Evolutionary conservation across 768 basidiomycete genomes (phyloP).

Genomic region (Filobasidium floriforme): DNA sequence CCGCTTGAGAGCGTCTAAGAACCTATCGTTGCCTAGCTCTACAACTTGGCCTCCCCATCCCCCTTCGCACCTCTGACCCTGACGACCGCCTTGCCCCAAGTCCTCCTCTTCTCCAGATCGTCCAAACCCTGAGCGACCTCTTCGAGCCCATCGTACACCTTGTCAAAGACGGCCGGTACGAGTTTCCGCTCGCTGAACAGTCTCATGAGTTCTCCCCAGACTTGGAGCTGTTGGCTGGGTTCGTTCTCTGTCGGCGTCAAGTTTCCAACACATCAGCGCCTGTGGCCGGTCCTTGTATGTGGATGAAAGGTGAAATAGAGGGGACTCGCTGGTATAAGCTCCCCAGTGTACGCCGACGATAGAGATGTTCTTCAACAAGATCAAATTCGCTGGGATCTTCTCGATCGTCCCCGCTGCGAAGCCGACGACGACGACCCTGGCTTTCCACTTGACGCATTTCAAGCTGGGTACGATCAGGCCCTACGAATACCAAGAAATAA

Average conservation of each 20-base stretch:
- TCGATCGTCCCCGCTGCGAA: slow-evolving; percentile 80
- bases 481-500: slow-evolving; percentile 17
- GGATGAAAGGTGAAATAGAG: too few relatives aligned
- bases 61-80: slow-evolving; percentile 46
- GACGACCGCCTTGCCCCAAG: slow-evolving; percentile 85
- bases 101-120: slow-evolving; percentile 72
- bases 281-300: too few relatives aligned
- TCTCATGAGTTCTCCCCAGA: slow-evolving; percentile 67
- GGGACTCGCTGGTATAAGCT: slow-evolving; percentile 58
- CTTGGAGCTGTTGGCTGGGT: slow-evolving; percentile 55
- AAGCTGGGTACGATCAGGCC: slow-evolving; percentile 57
- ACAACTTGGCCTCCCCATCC: background rate
- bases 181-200: slow-evolving; percentile 61
- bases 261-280: slow-evolving; percentile 16
- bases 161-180: slow-evolving; percentile 63
- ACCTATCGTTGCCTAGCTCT: background rate
- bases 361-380: slow-evolving; percentile 77
- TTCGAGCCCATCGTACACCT: slow-evolving; percentile 61
- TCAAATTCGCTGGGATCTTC: slow-evolving; percentile 68
- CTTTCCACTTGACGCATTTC: slow-evolving; percentile 93
- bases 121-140: slow-evolving; percentile 59
- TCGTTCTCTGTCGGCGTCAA: slow-evolving; percentile 51
- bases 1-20: too few relatives aligned
- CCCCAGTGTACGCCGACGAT: slow-evolving; percentile 85
- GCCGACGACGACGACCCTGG: slow-evolving; percentile 84